Percentiles rank a stretch among this genome's conserved stretches.
These are phyloP conservation scores for Corchorus capsularis DNA, from an alignment of 345 rosid species.

Conservation along the genomic window DNA sequence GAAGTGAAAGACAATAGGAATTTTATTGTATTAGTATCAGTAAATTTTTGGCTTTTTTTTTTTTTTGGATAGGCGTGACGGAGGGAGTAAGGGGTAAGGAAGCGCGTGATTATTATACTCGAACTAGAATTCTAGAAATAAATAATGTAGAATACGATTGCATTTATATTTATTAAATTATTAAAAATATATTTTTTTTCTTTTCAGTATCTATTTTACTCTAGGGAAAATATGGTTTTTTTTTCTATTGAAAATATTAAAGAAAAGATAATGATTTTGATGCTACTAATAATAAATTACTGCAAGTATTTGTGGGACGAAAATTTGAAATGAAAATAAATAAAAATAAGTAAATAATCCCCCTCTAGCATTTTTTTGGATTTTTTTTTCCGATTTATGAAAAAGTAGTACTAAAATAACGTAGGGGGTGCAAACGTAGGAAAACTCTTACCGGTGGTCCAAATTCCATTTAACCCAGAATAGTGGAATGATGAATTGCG, in stretches of 20 bases:
- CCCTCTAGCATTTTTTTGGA: too few species aligned
- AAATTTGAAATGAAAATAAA: too few species aligned
- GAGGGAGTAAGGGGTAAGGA: not conserved
- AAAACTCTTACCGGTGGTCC: too few species aligned
- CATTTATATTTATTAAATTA: too few species aligned
- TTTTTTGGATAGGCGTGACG: not conserved
- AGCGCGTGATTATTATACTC: slow-evolving; percentile 4
- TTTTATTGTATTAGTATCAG: not conserved
- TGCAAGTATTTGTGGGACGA: not conserved
- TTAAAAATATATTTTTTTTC: too few species aligned
- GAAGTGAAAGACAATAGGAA: not conserved
- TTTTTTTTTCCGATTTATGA: too few species aligned
- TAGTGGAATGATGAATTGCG: too few species aligned
- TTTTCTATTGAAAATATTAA: not conserved
- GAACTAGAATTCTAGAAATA: not conserved
- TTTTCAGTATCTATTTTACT: not conserved
- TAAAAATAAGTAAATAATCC: too few species aligned
- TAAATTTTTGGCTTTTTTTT: not conserved
- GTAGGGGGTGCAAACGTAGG: too few species aligned
- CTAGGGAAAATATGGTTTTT: not conserved
- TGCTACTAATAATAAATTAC: not conserved
- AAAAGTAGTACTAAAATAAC: too few species aligned
- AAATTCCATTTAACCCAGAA: too few species aligned
- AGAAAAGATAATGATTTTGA: not conserved
- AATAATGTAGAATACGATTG: not conserved